Evolutionary conservation across 169 alveolate genomes (phyloP).

Genomic region (Eimeria praecox): DNA sequence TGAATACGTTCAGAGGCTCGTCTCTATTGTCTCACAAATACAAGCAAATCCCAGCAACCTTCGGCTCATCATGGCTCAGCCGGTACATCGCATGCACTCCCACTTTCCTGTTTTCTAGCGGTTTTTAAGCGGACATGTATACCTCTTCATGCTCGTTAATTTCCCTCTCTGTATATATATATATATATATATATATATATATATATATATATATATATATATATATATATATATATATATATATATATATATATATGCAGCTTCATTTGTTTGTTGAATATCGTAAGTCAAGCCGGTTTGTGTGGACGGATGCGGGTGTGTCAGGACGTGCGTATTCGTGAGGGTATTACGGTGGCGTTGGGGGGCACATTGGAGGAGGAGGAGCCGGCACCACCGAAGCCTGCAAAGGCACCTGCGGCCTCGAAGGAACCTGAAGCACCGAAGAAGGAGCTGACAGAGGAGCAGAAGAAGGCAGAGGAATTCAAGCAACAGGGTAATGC

Average conservation of each 20-base stretch:
- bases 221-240: too few relatives aligned
- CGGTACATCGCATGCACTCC: neutral
- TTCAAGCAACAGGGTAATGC: slow-evolving; percentile 87
- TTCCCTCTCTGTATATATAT: too few relatives aligned
- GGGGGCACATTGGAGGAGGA: slow-evolving; percentile 79
- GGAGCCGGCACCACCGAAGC: slow-evolving; percentile 30
- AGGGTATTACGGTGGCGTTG: slow-evolving; percentile 75
- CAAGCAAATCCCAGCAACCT: slow-evolving; percentile 69
- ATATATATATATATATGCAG: neutral
- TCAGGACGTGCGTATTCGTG: slow-evolving; percentile 79
- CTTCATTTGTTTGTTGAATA: neutral
- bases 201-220: too few relatives aligned
- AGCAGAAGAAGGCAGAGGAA: slow-evolving; percentile 86
- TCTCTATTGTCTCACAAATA: slow-evolving; percentile 1
- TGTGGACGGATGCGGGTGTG: neutral
- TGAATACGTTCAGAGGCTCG: slow-evolving; percentile 60
- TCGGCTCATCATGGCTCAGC: slow-evolving; percentile 79
- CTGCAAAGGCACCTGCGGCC: slow-evolving; percentile 81
- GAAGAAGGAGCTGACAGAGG: slow-evolving; percentile 88
- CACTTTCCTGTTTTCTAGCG: neutral
- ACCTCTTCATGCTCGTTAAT: neutral
- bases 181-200: too few relatives aligned
- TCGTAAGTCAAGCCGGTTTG: neutral
- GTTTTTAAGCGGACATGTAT: neutral
- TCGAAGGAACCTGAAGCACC: slow-evolving; percentile 62